Evolutionary conservation across 1,139 yeast species (phyloP), one percentile per base, ranked within the genome.

Genomic region (Geotrichum aggregatum): DNA sequence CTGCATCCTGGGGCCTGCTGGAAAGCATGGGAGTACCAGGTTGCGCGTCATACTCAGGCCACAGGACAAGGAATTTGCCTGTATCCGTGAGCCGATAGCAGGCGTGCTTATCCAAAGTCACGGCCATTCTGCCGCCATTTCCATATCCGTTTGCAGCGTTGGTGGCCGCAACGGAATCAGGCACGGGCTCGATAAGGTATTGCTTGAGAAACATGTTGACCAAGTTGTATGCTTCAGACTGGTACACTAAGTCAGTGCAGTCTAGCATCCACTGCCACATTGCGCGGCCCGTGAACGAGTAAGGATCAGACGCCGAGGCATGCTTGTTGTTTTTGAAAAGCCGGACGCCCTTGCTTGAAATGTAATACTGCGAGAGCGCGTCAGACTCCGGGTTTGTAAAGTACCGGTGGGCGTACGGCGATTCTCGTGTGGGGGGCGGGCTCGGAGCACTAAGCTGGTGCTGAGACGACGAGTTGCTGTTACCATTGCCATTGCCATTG

Each of bases 331-430:
- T 65, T 43, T 72, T 65, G 58, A 78, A 78, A 2, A 87, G 63
- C 24, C 96, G 70, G 1, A 87, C 76, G 0, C 96, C 96, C 2
- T 69, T 69, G n/a, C 72, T 61, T 0, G 92, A 80, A 1, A 78
- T 80, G 62, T 83, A 89, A 64, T 89, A 89, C 64, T 91, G 97
- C 11, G 79, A 67, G 62, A 83, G 85, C 0, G 95, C 75, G 58
- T 86, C 94, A 0, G 95, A 86, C 63, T 86, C 94, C 0, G 98
- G 98, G 60, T 91, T 89, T 10, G 92, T 83, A 67, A 87, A 88
- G 63, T 79, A 87, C 46, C 80, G 76, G 63, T 87, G 96, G 50
- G 81, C 79, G 58, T 84, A 83, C 0, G 96, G 95, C 4, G 92
- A 84, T 18, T 54, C 52, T 3, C 4, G 7, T 16, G 41, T 11